Conservation (phyloP, 176 grass and related monocot genomes). For the Aegilops bicornis region DNA sequence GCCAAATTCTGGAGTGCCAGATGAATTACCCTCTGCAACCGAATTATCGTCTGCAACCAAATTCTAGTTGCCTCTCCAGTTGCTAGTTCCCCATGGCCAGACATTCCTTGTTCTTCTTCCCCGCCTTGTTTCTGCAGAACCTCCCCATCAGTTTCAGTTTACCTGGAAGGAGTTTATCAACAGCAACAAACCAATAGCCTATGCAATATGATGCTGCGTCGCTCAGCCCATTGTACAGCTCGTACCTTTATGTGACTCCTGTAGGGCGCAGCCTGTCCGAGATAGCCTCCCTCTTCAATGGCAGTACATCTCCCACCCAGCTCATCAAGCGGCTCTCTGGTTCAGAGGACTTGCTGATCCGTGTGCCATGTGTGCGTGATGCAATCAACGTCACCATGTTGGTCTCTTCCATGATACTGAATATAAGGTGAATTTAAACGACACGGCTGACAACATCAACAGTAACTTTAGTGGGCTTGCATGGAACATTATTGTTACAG, state of each 20-base stretch:
- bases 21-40: conserved; percentile 25
- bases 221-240: conserved; percentile 30
- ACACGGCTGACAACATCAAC: background rate
- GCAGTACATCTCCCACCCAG: conserved; percentile 33
- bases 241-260: conserved; percentile 53
- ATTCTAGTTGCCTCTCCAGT: conserved; percentile 24
- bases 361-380: conserved; percentile 49
- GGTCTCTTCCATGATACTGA: conserved; percentile 46
- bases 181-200: background rate
- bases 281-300: conserved; percentile 32
- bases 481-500: too few relatives aligned
- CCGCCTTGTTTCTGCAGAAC: conserved; percentile 33
- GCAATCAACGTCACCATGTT: background rate
- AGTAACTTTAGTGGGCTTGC: too few relatives aligned
- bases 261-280: conserved; percentile 16
- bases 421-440: background rate
- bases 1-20: conserved; percentile 8
- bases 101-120: conserved; percentile 35
- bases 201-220: conserved; percentile 22
- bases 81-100: conserved; percentile 32
- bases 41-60: background rate
- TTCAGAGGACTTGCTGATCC: conserved; percentile 31
- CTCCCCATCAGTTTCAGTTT: background rate
- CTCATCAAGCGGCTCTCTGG: conserved; percentile 17
- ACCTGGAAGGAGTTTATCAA: background rate